Base-by-base conservation (phyloP, 2,329 filamentous ascomycete species). In the Lizonia empirigonia region DNA sequence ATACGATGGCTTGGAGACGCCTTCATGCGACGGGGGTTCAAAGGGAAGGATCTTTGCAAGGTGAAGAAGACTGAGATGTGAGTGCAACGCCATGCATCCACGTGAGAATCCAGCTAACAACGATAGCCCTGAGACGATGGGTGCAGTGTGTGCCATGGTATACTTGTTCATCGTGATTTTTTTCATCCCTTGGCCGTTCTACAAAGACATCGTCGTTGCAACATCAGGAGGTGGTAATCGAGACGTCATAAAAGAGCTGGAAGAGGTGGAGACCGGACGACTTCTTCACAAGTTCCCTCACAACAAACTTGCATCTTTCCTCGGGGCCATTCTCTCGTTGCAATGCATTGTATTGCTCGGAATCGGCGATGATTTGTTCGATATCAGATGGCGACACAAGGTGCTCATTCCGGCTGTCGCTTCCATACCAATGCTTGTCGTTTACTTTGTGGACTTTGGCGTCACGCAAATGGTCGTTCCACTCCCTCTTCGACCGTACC, bases 381-480 rank as follows among this genome's bases (percentile, higher is more conserved):
- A 99, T 74, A 96, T 99, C 68, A 86, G 94, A 70, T 99, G 94
- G 94, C 88, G 94, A 45, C 93, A 99, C 82, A 99, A 99, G 78
- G 91, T 97, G 76, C 89, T 97, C 79, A 97, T 99, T 64, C 94
- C 94, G 5, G 94, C 91, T 51, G 89, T 99, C 64, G 92, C 92
- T 50, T 88, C 91, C 37, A 90, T 97, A 53, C 94, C 94, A 13
- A 88, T 97, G 75, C 86, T 99, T 9, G 90, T 96, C 57, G 89
- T 99, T 64, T 99, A 99, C 81, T 96, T 96, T 77, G 91, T 97
- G 74, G 93, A 97, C 76, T 99, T 97, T 73, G 93, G 91, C 59
- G 93, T 99, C 56, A 99, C 94, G 10, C 90, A 92, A 49, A 90
- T 99, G 68, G 91, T 97, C 32, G 87, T 99, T 7, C 94, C 94